Conservation (phyloP, 495 filamentous ascomycete species). For the Aspergillus kassunensis region DNA sequence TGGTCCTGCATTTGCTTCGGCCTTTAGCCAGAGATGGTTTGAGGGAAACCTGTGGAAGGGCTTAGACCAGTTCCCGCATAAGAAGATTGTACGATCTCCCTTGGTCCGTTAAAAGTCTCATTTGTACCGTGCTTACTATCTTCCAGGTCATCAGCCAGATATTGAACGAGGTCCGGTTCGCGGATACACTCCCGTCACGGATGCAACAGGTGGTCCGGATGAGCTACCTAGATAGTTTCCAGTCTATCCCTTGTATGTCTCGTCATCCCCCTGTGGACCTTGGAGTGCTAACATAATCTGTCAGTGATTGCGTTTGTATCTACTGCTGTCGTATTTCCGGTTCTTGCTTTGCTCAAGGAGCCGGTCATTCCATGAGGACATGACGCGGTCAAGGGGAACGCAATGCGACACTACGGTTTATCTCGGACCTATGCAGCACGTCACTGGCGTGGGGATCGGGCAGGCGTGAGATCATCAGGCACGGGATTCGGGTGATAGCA, state of each 20-base stretch:
- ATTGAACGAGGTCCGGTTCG: conserved; percentile 23
- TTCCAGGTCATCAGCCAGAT: conserved; percentile 24
- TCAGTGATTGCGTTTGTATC: not conserved
- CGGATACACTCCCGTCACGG: conserved; percentile 12
- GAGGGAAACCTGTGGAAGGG: conserved; percentile 8
- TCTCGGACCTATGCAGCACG: too few species aligned
- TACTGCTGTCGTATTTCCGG: not conserved
- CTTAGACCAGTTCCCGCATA: conserved; percentile 7
- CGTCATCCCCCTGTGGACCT: not conserved
- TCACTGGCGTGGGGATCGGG: too few species aligned
- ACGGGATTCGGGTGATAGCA: too few species aligned
- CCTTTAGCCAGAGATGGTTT: conserved; percentile 26
- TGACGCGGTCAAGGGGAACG: too few species aligned
- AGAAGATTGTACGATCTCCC: conserved; percentile 4
- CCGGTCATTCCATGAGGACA: not conserved
- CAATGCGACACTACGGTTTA: too few species aligned
- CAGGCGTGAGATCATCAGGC: too few species aligned
- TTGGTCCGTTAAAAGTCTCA: not conserved
- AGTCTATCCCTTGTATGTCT: conserved; percentile 25
- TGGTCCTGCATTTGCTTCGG: conserved; percentile 21
- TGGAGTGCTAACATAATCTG: not conserved
- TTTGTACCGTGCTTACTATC: not conserved
- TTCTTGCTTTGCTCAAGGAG: conserved; percentile 1
- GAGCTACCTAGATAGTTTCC: conserved; percentile 26
- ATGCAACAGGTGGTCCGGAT: conserved; percentile 14